A percentile compares a stretch with the other conserved stretches of the same genome.
Evolutionary conservation across 139 green algal genomes (phyloP).

Genomic region (Monoraphidium neglectum): DNA sequence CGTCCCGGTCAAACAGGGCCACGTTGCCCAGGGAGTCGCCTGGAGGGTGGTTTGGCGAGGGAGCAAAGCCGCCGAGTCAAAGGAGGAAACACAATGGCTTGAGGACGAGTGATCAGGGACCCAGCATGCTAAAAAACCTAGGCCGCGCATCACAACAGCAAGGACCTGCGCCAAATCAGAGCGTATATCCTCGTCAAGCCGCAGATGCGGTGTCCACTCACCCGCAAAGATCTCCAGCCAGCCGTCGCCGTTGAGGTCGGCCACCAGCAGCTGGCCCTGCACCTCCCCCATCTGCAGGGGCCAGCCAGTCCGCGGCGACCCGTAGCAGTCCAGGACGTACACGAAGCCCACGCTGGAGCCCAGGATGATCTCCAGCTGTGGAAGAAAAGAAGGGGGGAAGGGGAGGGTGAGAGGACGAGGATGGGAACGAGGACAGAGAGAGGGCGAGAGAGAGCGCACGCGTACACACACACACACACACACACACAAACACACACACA

Average conservation of each 20-base stretch:
- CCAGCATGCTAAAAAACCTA: neutral
- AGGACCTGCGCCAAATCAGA: no score
- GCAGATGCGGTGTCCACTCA: no score
- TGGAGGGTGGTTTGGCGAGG: constrained; percentile 18
- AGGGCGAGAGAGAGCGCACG: no score
- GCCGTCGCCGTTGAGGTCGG: constrained; percentile 92
- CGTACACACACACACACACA: no score
- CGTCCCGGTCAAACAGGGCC: constrained; percentile 71
- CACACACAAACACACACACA: no score
- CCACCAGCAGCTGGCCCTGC: constrained; percentile 88
- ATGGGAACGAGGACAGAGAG: no score
- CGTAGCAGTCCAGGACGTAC: constrained; percentile 86
- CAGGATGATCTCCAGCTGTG: constrained; percentile 88
- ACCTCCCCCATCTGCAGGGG: constrained; percentile 96
- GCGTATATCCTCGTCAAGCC: no score
- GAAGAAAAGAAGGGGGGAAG: neutral
- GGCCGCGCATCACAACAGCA: no score
- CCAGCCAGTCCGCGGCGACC: constrained; percentile 64
- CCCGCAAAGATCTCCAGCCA: constrained; percentile 78
- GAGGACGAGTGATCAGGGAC: neutral
- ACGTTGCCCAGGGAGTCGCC: constrained; percentile 89
- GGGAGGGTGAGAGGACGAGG: no score
- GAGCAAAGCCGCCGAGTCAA: no score
- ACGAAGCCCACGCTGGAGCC: constrained; percentile 94
- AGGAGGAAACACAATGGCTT: no score